These are phyloP conservation scores for Aspergillus costaricaensis DNA, from an alignment of 2,329 filamentous ascomycete species.

Conservation along the genomic window DNA sequence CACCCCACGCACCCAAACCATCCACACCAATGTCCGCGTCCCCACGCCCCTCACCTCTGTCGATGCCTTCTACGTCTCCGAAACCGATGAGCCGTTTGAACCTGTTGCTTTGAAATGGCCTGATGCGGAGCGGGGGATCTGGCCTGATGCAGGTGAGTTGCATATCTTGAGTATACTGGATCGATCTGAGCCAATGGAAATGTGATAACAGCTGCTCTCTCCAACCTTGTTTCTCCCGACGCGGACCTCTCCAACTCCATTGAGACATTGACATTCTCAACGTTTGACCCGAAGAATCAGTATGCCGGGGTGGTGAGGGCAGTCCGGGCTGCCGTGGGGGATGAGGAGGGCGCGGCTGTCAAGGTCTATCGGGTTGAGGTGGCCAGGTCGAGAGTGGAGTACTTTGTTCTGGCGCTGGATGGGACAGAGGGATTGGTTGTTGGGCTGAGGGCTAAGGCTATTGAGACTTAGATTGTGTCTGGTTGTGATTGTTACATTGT, in stretches of 20 bases:
- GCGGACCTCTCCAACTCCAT: constrained; percentile 67
- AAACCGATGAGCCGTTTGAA: constrained; percentile 84
- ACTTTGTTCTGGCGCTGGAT: constrained; percentile 73
- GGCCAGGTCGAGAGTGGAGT: constrained; percentile 68
- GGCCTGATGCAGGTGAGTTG: constrained; percentile 38
- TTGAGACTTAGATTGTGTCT: constrained; percentile 62
- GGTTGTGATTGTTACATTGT: not conserved
- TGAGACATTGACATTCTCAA: constrained; percentile 65
- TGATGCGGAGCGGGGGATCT: constrained; percentile 33
- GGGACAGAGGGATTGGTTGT: constrained; percentile 64
- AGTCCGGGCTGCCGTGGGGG: constrained; percentile 49
- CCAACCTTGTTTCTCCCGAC: too few relatives aligned
- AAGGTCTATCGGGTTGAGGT: constrained; percentile 72
- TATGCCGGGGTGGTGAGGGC: constrained; percentile 59
- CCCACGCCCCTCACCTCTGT: constrained; percentile 60
- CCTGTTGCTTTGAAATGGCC: constrained; percentile 68
- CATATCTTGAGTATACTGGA: not conserved
- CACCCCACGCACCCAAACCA: constrained; percentile 37
- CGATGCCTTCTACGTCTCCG: constrained; percentile 71
- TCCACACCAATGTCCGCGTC: constrained; percentile 55
- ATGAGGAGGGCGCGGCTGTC: constrained; percentile 56
- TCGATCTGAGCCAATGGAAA: not conserved
- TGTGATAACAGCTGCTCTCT: too few relatives aligned
- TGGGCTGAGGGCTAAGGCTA: constrained; percentile 73
- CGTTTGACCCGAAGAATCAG: constrained; percentile 72